Evolutionary conservation across 805 yeast species (phyloP).

Genomic region (Candida parachauliodes): DNA sequence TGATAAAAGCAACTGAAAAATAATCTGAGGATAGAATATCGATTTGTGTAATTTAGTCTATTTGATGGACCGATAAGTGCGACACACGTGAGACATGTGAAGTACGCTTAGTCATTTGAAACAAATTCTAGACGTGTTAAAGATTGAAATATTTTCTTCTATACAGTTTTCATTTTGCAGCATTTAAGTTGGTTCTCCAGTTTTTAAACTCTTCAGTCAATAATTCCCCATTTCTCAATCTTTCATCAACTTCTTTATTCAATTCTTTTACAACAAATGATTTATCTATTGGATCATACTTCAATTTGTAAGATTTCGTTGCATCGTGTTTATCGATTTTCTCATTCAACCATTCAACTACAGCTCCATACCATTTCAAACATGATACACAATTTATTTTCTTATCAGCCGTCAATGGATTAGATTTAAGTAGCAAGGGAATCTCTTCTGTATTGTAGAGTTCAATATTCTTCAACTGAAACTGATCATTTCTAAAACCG

Average conservation of each 20-base stretch:
- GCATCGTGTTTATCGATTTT: constrained; percentile 48
- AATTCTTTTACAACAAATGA: constrained; percentile 52
- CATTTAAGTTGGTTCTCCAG: constrained; percentile 25
- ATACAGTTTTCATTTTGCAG: too few relatives aligned
- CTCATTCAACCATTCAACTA: constrained; percentile 70
- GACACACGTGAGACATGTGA: too few relatives aligned
- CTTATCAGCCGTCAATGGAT: constrained; percentile 34
- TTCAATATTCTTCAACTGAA: constrained; percentile 66
- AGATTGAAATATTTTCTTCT: too few relatives aligned
- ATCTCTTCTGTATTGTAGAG: constrained; percentile 73
- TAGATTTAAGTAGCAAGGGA: constrained; percentile 62
- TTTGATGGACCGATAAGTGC: too few relatives aligned
- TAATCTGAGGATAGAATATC: too few relatives aligned
- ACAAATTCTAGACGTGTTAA: too few relatives aligned
- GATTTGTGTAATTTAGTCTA: too few relatives aligned
- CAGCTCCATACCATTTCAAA: constrained; percentile 82
- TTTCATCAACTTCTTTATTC: constrained; percentile 35
- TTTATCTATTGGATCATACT: constrained; percentile 54
- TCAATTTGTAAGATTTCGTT: constrained; percentile 47
- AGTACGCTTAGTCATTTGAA: too few relatives aligned
- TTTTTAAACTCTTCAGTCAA: constrained; percentile 43
- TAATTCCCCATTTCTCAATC: constrained; percentile 37
- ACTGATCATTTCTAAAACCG: constrained; percentile 79
- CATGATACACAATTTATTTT: constrained; percentile 73
- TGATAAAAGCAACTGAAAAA: too few relatives aligned